Evolutionary conservation across 768 basidiomycete species (phyloP), one percentile per base, ranked within the genome.

Genomic region (Dentipellis fragilis): DNA sequence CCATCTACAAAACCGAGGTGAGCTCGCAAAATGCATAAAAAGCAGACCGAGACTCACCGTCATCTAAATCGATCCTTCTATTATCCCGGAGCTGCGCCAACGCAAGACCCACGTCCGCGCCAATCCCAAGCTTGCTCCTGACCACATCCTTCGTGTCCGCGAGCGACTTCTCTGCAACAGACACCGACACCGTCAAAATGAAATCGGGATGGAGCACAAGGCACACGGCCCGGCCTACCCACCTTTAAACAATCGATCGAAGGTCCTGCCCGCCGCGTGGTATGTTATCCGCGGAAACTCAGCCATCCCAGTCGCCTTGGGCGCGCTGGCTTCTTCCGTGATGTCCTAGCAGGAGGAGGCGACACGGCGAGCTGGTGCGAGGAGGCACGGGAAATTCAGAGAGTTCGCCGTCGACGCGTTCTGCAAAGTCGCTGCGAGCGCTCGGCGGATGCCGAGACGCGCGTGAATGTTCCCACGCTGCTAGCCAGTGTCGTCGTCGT

Each of bases 11-110:
- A 59, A 42, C 21, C 35, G 40, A 56, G 52, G 12, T 56, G 49
- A 40, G 40, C 37, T 48, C 39, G 54, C 17, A n/a, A 52, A 55
- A 51, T 47, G 19, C 21, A 8, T 40, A 17, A 29, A 37, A 36
- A 48, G 47, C 39, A n/a, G 45, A 55, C 17, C 14, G 47, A 52
- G 3, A 66, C 74, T 58, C 61, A 88, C 89, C 85, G 64, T 91
- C 88, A 37, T 87, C 87, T n/a, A 92, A 73, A 65, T 86, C 85
- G 21, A 89, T 75, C 12, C 66, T 64, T 56, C 70, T 70, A 8
- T 72, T 78, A 19, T 74, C 74, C 36, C 84, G 77, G 49, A 87
- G 62, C 60, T 87, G 87, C 19, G 67, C 67, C 14, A 80, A 72
- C 12, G 67, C 66, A 16, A 79, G 58, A 6, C 61, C 21, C 5